Conservation (phyloP, 139 green algal species). For the Micractinium sp. region DNA sequence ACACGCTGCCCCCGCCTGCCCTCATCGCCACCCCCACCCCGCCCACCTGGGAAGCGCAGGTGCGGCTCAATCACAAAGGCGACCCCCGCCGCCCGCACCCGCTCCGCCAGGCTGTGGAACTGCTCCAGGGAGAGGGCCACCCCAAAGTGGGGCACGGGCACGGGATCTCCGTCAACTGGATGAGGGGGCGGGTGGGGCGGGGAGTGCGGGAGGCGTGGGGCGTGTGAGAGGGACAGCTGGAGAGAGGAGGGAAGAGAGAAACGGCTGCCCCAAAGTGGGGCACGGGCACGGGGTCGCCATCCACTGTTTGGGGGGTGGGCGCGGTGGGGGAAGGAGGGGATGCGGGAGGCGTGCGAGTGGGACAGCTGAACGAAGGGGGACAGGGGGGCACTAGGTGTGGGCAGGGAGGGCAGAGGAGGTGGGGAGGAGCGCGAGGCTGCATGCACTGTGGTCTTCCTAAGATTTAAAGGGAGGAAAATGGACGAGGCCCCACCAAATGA, state of each 20-base stretch:
- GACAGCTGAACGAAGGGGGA: no score
- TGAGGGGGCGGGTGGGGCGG: no score
- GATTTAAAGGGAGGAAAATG: no score
- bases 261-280: conserved; percentile 85
- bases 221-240: no score
- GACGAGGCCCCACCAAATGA: no score
- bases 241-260: conserved; percentile 12
- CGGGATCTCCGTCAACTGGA: conserved; percentile 82
- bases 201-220: no score
- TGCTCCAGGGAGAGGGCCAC: conserved; percentile 62
- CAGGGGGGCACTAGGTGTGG: conserved; percentile 38
- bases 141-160: conserved; percentile 91
- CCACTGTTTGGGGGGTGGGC: conserved; percentile 40
- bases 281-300: conserved; percentile 88
- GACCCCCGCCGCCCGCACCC: conserved; percentile 52
- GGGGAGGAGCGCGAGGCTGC: not conserved
- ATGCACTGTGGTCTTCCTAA: no score
- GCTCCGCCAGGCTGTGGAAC: conserved; percentile 79
- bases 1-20: no score
- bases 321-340: no score
- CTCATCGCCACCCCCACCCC: no score
- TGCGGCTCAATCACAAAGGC: conserved; percentile 85
- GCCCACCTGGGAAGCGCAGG: conserved; percentile 76
- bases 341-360: no score
- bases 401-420: not conserved